Evolutionary conservation across 768 basidiomycete genomes (phyloP), one percentile per base, ranked within the genome.

Genomic region (Tylopilus plumbeoviolaceoides): DNA sequence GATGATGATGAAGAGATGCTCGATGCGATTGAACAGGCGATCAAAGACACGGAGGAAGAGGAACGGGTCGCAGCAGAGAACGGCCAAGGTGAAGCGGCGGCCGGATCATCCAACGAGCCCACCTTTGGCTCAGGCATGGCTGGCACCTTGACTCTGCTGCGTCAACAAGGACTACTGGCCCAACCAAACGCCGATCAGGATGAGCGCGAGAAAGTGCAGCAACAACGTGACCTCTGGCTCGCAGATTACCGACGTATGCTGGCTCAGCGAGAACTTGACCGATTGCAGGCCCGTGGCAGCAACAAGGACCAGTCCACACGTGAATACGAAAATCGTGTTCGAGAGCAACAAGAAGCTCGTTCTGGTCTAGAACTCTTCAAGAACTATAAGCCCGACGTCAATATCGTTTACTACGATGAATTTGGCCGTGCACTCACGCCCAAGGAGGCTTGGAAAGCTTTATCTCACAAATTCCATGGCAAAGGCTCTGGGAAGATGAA

Each of bases 401-500:
- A 95, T 59, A 91, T 98, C 63, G 89, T 89, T 45, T 99, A 99
- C 67, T 87, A 95, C 58, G 97, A 99, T 65, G 95, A 99, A 70
- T 91, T 92, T 66, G 97, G 97, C 44, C 80, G 97, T 36, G 67
- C 79, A 53, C 73, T 94, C 67, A 91, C 90, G 21, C 86, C 86
- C 18, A 98, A 98, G 76, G 97, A 99, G 74, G 95, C 95, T 6
- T 98, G 95, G 95, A 98, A 98, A 73, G 91, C 93, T 17, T 75
- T 99, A 40, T 94, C 91, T 41, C 97, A 99, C 69, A 90, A 91
- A 66, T 98, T 99, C 83, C 97, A 99, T 61, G 97, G 97, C 33
- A 98, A 98, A 71, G 92, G 92, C 2, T 91, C 90, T 1, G 97
- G 97, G 11, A 90, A 87, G 75, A 91, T 89, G 83, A 98, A 98